Base-by-base conservation (phyloP, 129 eudicot species). In the Scalesia atractyloides region DNA sequence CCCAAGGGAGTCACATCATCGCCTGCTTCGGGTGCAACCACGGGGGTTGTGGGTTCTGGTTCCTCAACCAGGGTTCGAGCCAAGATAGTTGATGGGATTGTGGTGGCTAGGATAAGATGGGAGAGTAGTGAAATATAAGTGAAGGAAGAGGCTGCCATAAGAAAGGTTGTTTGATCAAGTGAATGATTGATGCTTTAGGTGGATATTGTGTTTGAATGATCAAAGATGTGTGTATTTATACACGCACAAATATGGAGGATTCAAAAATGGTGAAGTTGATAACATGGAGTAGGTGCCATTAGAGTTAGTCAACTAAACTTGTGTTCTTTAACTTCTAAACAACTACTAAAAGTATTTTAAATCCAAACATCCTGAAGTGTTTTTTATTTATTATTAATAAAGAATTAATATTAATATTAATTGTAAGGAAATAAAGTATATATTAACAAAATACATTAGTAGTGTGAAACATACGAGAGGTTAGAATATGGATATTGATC, bases 61-160 rank as follows among this genome's bases (percentile, higher is more conserved):
- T 75, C 81, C 59, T 75, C 84, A 2, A 71, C 66, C 13, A 79
- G 81, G 51, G 59, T 67, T 79, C 81, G 74, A 50, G 67, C 66
- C 44, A 82, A 75, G 66, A 72, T 51, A 58, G 73, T 54, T 60
- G 66, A 36, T 61, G 36, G 74, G 4, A 67, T 54, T 41, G 75
- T 20, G 76, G 67, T 57, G 76, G 61, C 77, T 73, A 73, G 69
- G 69, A 73, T 16, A 36, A 73, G 61, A 73, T 61, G 69, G 36
- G 69, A 73, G 49, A 73, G 51, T 9, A 60, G 72, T 50, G 34
- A 79, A 34, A 58, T 30, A 9, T 34, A 79, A 68, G 73, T 51
- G 61, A 47, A 75, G 34, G 16, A 53, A 60, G 52, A 75, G 9
- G 81, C 46, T 58, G 75, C 46, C 73, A 54, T 52, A 30, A 75